A percentile compares a stretch with the other conserved stretches of the same genome.
phyloP scores from a whole-genome alignment of 1,284 basidiomycete species.

The Melampsora medusae region DNA sequence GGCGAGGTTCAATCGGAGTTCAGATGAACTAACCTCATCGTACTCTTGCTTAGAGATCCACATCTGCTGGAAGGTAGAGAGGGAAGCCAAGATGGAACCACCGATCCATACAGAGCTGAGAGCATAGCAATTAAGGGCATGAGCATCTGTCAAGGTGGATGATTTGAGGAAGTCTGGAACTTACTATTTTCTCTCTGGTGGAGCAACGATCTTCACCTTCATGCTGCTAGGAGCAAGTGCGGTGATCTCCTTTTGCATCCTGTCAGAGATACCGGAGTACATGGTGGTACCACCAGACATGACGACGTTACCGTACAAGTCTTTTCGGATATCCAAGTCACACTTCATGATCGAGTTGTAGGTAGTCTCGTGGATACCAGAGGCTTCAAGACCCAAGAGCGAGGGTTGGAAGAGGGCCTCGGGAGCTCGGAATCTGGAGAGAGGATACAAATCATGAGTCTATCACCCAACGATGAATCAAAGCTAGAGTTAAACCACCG shows the following conservation, averaged over 20 bases:
- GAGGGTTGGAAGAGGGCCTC: slow-evolving; percentile 96
- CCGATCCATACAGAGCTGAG: slow-evolving; percentile 88
- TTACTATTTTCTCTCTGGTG: slow-evolving; percentile 74
- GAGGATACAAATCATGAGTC: neutral
- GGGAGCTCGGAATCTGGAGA: slow-evolving; percentile 80
- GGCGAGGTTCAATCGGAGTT: neutral
- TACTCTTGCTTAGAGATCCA: slow-evolving; percentile 50
- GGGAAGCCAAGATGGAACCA: slow-evolving; percentile 92
- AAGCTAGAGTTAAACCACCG: slow-evolving; percentile 23
- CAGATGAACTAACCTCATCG: slow-evolving; percentile 34
- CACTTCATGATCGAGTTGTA: slow-evolving; percentile 81
- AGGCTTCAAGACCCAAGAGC: slow-evolving; percentile 85
- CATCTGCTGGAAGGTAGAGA: slow-evolving; percentile 87
- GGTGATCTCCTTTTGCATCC: slow-evolving; percentile 97
- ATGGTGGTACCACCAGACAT: slow-evolving; percentile 94
- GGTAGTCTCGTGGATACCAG: slow-evolving; percentile 92
- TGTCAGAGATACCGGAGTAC: slow-evolving; percentile 94
- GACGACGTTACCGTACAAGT: slow-evolving; percentile 89
- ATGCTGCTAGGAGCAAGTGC: slow-evolving; percentile 73
- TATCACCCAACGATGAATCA: neutral
- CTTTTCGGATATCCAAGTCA: slow-evolving; percentile 67
- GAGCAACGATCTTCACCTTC: slow-evolving; percentile 89
- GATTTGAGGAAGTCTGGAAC: slow-evolving; percentile 8
- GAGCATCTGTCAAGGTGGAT: slow-evolving; percentile 23
- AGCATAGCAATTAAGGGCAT: slow-evolving; percentile 54